A percentile compares a stretch with the other conserved stretches of the same genome.
Conservation (phyloP, 352 stramenopile genomes). For the Phytophthora crassamura region DNA sequence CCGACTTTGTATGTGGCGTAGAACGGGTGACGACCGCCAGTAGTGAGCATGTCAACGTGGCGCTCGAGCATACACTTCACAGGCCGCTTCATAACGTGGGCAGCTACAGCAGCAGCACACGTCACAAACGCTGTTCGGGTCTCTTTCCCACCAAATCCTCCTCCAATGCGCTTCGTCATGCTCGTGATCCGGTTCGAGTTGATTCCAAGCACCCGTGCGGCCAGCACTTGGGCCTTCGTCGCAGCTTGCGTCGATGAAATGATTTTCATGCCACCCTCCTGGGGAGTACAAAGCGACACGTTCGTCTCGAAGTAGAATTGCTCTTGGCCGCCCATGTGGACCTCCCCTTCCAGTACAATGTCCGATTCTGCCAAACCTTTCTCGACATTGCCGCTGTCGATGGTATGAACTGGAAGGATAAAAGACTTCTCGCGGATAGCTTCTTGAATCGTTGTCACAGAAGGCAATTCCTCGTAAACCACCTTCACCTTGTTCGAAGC, state of each 20-base stretch:
- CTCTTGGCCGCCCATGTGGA: conserved; percentile 93
- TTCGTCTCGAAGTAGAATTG: conserved; percentile 98
- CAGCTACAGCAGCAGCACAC: conserved; percentile 91
- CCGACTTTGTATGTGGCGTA: conserved; percentile 94
- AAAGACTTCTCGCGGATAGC: conserved; percentile 94
- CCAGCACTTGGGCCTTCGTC: conserved; percentile 93
- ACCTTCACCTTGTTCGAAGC: conserved; percentile 89
- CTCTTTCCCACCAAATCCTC: conserved; percentile 97
- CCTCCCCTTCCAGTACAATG: conserved; percentile 86
- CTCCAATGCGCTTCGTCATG: conserved; percentile 95
- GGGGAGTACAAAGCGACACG: conserved; percentile 75
- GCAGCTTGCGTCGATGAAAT: conserved; percentile 94
- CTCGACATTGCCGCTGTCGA: conserved; percentile 87
- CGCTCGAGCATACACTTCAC: conserved; percentile 93
- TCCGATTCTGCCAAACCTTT: conserved; percentile 71
- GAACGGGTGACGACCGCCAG: conserved; percentile 94
- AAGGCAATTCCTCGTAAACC: conserved; percentile 88
- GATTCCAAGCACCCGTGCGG: conserved; percentile 92
- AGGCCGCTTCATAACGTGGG: conserved; percentile 87
- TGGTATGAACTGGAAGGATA: conserved; percentile 81
- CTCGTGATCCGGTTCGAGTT: conserved; percentile 92
- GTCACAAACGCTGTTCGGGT: conserved; percentile 93
- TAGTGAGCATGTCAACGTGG: conserved; percentile 96
- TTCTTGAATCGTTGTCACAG: conserved; percentile 96
- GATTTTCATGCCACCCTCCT: conserved; percentile 93